A percentile compares a stretch with the other conserved stretches of the same genome.
phyloP scores from a whole-genome alignment of 1,284 basidiomycete species.

The Meira miltonrushii region DNA sequence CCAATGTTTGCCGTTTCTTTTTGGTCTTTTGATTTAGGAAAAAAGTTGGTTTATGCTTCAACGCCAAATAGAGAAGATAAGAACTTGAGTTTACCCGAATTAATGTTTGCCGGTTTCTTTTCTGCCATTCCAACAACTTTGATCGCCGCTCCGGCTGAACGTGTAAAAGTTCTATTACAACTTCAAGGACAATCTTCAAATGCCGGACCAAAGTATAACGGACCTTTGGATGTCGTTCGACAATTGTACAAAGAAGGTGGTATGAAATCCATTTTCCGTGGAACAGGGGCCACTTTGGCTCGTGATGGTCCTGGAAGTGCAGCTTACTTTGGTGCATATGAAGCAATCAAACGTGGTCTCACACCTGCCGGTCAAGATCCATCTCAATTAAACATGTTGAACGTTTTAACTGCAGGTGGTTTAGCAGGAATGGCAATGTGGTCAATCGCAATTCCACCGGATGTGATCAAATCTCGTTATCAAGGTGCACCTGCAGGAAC shows the following conservation, averaged over 20 bases:
- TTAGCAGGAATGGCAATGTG: constrained; percentile 90
- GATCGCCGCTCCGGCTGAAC: constrained; percentile 88
- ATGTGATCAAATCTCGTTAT: constrained; percentile 77
- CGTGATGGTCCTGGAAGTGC: constrained; percentile 95
- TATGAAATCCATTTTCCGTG: constrained; percentile 83
- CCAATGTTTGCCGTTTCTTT: constrained; percentile 98
- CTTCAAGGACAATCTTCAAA: constrained; percentile 77
- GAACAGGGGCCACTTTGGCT: constrained; percentile 82
- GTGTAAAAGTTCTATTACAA: constrained; percentile 93
- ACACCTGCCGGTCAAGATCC: constrained; percentile 68
- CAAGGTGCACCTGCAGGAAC: constrained; percentile 96
- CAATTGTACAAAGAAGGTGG: constrained; percentile 95
- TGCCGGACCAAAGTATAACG: constrained; percentile 70
- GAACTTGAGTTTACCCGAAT: constrained; percentile 70
- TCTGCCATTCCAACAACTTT: constrained; percentile 88
- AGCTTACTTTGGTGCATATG: constrained; percentile 97
- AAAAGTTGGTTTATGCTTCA: constrained; percentile 72
- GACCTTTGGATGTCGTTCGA: constrained; percentile 82
- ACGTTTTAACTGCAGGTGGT: constrained; percentile 87
- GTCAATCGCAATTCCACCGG: constrained; percentile 40
- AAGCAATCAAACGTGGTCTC: constrained; percentile 80
- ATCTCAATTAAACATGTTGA: constrained; percentile 76
- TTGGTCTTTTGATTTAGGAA: constrained; percentile 95
- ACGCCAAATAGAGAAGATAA: constrained; percentile 62
- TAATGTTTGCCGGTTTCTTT: constrained; percentile 88